Base-by-base conservation (phyloP, 208 protist species). In the Acanthamoeba triangularis region DNA sequence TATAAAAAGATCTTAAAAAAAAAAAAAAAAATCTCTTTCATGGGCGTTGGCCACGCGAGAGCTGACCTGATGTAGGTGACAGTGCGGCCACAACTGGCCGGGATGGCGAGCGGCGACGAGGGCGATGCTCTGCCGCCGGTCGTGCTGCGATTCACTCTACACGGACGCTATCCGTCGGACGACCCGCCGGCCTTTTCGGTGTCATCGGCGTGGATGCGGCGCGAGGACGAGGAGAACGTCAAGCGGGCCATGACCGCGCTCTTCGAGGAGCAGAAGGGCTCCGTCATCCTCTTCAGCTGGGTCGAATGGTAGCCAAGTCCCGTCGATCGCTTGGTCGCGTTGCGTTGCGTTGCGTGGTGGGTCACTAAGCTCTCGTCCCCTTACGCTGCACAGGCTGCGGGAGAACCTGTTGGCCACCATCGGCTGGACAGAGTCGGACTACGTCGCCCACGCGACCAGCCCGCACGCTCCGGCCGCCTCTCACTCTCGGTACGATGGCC, bases 231-330 rank as follows among this genome's bases (percentile, higher is more conserved):
- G 28, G 90, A 84, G 23, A 56, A 28, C 23, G 52, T 94, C n/a
- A 84, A 94, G 90, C 69, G 56, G 23, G 63, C 33, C 61, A 37
- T 94, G 47, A 35, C 37, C 35, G 18, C 37, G 28, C 44, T 94
- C 30, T 94, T 94, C 67, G 33, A 85, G 41, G 90, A 78, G 33
- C 90, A 94, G 69, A 76, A 94, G 47, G 90, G 69, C 67, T 93
- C 87, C 7, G 72, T 94, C 67, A 63, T 94, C 67, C 16, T 94
- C 63, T 94, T 94, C 69, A 35, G 4, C 20, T 94, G 90, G 90
- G 61, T 84, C n/a, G 90, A 94, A 65, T 94, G 90, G 87, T 93
- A n/a, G n/a, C n/a, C n/a, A 65, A 13, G 16, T 65, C 11, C n/a
- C n/a, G n/a, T n/a, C 28, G 14, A 18, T 44, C 30, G 16, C 20